Evolutionary conservation across 1,284 basidiomycete genomes (phyloP).

Genomic region (Prillingera fragicola): DNA sequence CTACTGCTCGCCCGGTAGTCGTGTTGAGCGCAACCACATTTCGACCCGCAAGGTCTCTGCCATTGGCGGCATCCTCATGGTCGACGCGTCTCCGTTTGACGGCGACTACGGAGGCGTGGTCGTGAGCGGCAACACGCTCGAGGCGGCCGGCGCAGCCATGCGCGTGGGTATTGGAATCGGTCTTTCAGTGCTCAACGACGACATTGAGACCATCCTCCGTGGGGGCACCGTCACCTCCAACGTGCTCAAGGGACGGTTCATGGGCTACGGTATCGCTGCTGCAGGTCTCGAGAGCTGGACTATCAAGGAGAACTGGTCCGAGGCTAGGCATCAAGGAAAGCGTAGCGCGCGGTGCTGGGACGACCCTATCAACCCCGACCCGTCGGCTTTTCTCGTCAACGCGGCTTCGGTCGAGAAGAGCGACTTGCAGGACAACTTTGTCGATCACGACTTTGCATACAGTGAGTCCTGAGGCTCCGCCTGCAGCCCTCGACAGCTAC

Average conservation of each 20-base stretch:
- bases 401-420: conserved; percentile 30
- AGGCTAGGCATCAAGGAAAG: conserved; percentile 41
- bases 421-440: conserved; percentile 40
- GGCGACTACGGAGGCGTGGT: conserved; percentile 47
- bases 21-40: conserved; percentile 46
- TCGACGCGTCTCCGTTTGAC: conserved; percentile 47
- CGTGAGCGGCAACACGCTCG: conserved; percentile 47
- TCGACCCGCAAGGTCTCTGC: conserved; percentile 30
- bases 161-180: conserved; percentile 51
- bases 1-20: conserved; percentile 49
- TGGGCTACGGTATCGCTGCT: conserved; percentile 49
- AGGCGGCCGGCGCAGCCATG: conserved; percentile 42
- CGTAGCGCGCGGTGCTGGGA: conserved; percentile 44
- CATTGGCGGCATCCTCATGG: conserved; percentile 51
- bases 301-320: conserved; percentile 45
- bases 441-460: conserved; percentile 46
- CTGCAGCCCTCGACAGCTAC: background rate
- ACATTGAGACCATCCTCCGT: conserved; percentile 43
- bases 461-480: conserved; percentile 27
- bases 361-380: conserved; percentile 43
- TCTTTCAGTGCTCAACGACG: conserved; percentile 47
- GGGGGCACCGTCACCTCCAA: conserved; percentile 42
- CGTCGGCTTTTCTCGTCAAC: conserved; percentile 41
- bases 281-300: conserved; percentile 43
- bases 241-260: conserved; percentile 40